Evolutionary conservation across 257 asterid species (phyloP), one percentile per base, ranked within the genome.

Genomic region (Plantago ovata): DNA sequence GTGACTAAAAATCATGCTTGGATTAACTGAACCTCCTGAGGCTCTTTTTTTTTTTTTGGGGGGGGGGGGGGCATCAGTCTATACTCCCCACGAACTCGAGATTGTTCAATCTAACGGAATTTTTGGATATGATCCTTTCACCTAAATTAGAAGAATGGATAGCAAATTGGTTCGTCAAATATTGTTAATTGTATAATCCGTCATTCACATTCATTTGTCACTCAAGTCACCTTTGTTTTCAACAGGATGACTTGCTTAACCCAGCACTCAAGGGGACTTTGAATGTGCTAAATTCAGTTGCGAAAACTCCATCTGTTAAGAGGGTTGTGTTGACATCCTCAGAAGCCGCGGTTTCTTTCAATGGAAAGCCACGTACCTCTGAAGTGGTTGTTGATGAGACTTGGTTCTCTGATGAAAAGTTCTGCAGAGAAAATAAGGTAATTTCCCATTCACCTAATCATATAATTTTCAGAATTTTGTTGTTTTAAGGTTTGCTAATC

Each of bases 191-290:
- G 53, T 48, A 11, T 11, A 20, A 18, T 48, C 10, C 9, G 10
- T 6, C 38, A 11, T 41, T 61, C n/a, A 12, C 4, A 9, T 10
- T 9, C 18, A 48, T 52, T 50, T 7, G 58, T n/a, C 2, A 57
- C 67, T 43, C 45, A 49, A 52, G 41, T 57, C 12, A 51, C 41
- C 43, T 65, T 63, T 50, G 13, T 50, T 46, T n/a, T 38, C 60
- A 60, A 36, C 77, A 86, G 89, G 70, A 50, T 12, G 90, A 84
- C 13, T 16, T 84, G 69, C 71, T 84, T 61, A 85, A 77, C 50
- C 90, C 94, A 48, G 93, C 95, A 14, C 42, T 86, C 10, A 81
- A 86, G 60, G 95, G 95, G 51, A 86, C 95, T 0, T 67, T 83
- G 53, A 86, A 86, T 33, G 89, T 86, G 58, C 95, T 86, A 55